A percentile compares a stretch with the other conserved stretches of the same genome.
Evolutionary conservation across 2,329 filamentous ascomycete genomes (phyloP).

Genomic region (Pestalotiopsis sp.): DNA sequence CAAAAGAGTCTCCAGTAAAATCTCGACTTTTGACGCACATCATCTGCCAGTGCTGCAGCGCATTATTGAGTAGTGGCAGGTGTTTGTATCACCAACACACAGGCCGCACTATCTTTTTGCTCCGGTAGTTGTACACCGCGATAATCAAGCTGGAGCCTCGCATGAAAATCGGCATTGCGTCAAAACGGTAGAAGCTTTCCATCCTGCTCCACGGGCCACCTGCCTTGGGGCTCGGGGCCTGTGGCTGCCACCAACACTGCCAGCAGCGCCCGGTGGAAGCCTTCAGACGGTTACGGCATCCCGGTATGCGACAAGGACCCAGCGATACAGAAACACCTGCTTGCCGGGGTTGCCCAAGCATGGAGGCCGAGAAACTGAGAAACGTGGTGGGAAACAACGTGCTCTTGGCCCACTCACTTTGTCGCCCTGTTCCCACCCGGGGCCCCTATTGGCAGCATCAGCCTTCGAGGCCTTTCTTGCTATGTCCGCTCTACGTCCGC

Average conservation of each 20-base stretch:
- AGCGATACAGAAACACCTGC: background rate
- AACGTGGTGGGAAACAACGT: background rate
- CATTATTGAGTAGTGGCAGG: background rate
- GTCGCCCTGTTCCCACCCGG: background rate
- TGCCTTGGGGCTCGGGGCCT: background rate
- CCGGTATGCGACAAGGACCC: background rate
- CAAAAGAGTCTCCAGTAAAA: background rate
- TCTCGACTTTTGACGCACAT: background rate
- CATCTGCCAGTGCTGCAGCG: background rate
- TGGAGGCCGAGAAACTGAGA: background rate
- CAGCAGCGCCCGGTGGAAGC: background rate
- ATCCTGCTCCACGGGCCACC: background rate
- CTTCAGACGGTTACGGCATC: background rate
- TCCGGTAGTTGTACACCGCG: background rate
- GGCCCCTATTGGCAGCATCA: background rate
- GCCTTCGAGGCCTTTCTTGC: background rate
- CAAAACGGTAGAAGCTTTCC: conserved; percentile 2
- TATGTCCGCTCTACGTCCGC: background rate
- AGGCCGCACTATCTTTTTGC: background rate
- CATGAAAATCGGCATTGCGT: conserved; percentile 3
- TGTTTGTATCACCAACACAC: background rate
- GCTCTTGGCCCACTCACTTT: background rate
- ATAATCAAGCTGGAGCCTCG: background rate
- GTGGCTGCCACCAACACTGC: background rate
- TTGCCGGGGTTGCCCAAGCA: background rate